Evolutionary conservation across 2,329 filamentous ascomycete species (phyloP), one percentile per base, ranked within the genome.

Genomic region (Fusarium sp.): DNA sequence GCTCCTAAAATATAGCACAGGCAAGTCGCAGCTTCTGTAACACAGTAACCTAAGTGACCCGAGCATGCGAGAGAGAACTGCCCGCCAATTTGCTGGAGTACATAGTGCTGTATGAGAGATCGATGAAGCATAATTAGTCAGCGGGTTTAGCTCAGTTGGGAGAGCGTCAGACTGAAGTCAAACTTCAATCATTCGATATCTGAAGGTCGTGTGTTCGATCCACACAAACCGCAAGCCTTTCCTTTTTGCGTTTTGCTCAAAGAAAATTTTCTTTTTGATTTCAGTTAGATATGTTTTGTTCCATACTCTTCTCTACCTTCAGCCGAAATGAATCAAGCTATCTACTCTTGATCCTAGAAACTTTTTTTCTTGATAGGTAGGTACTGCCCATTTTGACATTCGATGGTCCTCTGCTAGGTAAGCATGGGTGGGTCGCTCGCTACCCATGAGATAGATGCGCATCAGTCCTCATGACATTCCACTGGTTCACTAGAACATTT

Each of bases 101-200:
- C 28, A 30, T 30, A 30, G 12, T 30, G 3, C 14, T 1, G 2
- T 30, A 1, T 30, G 13, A 14, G 3, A 2, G 0, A 11, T 7
- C 12, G 6, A 6, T 14, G 12, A 31, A 31, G 3, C 18, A 37
- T n/a, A 37, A 12, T 37, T 37, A 37, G 34, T 37, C 34, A 51
- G 48, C 48, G 48, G 48, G 48, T 51, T 51, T 51, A 51, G 48
- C 48, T 51, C 48, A 51, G 48, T 51, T 50, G 46, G 46, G 46
- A 50, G 46, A 50, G 46, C 46, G 46, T 50, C 46, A 50, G 46
- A 50, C 46, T 50, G 46, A 50, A 50, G 46, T 8, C 30, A 50
- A 50, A 50, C 46, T 50, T 50, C 30, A 50, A 34, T 37, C 46
- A 25, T 34, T 6, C 16, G 46, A 37, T 50, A 50, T 50, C 46